A percentile compares a stretch with the other conserved stretches of the same genome.
Evolutionary conservation across 2,329 filamentous ascomycete species (phyloP).

Genomic region (Exophiala viscosa): DNA sequence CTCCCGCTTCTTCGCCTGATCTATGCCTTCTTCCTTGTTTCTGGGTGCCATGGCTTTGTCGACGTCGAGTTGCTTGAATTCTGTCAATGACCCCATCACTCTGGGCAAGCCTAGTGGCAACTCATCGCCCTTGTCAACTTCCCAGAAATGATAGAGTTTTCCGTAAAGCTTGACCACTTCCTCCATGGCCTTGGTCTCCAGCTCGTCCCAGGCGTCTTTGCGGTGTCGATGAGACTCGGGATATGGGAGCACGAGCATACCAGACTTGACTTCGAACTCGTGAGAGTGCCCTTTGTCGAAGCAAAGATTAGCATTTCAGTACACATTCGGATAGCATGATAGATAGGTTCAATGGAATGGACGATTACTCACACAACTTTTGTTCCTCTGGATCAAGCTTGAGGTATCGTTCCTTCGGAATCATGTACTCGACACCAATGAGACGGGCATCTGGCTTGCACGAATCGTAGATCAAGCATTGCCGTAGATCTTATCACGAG

Average conservation of each 20-base stretch:
- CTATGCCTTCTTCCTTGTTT: conserved; percentile 53
- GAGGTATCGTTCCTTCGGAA: conserved; percentile 65
- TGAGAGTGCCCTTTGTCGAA: conserved; percentile 35
- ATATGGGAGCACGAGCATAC: conserved; percentile 75
- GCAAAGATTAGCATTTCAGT: too few species aligned
- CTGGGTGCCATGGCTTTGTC: conserved; percentile 46
- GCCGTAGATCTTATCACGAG: conserved; percentile 62
- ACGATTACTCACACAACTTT: conserved; percentile 30
- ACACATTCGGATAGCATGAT: background rate
- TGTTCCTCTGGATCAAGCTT: conserved; percentile 65
- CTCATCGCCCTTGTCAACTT: conserved; percentile 59
- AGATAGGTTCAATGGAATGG: background rate
- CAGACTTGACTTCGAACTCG: conserved; percentile 69
- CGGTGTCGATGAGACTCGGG: conserved; percentile 45
- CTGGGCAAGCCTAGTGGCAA: conserved; percentile 59
- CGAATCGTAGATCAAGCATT: conserved; percentile 81
- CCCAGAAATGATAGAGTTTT: conserved; percentile 84
- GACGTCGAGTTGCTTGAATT: conserved; percentile 30
- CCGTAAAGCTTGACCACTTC: conserved; percentile 72
- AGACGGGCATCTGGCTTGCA: conserved; percentile 64
- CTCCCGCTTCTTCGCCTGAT: conserved; percentile 51
- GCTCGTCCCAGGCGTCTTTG: conserved; percentile 64
- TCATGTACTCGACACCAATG: conserved; percentile 82
- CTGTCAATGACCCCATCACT: conserved; percentile 60
- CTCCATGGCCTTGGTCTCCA: conserved; percentile 78